A percentile compares a stretch with the other conserved stretches of the same genome.
phyloP scores from a whole-genome alignment of 495 filamentous ascomycete species.

The Lichina pygmaea region DNA sequence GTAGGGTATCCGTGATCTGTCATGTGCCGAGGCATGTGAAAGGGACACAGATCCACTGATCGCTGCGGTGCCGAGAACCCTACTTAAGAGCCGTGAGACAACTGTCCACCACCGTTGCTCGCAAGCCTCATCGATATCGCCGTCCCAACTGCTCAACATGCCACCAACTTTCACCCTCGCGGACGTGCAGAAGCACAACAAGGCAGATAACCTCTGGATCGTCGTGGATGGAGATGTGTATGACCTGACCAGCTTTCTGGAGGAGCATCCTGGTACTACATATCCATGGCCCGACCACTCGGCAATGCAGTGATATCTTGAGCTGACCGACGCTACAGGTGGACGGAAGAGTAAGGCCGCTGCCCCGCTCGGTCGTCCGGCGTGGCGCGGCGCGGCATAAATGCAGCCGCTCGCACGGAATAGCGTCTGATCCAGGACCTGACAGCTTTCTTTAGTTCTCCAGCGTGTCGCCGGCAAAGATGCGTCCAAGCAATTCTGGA shows the following conservation, averaged over 20 bases:
- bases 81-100: too few relatives aligned
- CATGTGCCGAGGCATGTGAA: too few relatives aligned
- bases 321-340: constrained; percentile 19
- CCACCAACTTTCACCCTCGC: constrained; percentile 58
- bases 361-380: background rate
- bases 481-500: constrained; percentile 97
- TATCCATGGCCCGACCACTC: background rate
- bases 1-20: background rate
- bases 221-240: constrained; percentile 91
- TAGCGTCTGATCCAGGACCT: too few relatives aligned
- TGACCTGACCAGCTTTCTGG: constrained; percentile 80
- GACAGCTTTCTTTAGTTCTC: constrained; percentile 27
- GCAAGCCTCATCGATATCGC: background rate
- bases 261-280: constrained; percentile 59
- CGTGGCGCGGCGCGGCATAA: background rate
- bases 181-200: constrained; percentile 81
- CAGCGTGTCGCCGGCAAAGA: constrained; percentile 87
- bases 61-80: too few relatives aligned
- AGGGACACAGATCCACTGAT: too few relatives aligned
- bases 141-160: constrained; percentile 23
- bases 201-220: constrained; percentile 62
- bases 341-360: constrained; percentile 66
- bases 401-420: too few relatives aligned
- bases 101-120: background rate
- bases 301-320: background rate